phyloP scores from a whole-genome alignment of 73 alveolate species.

The Blepharisma stoltei region DNA sequence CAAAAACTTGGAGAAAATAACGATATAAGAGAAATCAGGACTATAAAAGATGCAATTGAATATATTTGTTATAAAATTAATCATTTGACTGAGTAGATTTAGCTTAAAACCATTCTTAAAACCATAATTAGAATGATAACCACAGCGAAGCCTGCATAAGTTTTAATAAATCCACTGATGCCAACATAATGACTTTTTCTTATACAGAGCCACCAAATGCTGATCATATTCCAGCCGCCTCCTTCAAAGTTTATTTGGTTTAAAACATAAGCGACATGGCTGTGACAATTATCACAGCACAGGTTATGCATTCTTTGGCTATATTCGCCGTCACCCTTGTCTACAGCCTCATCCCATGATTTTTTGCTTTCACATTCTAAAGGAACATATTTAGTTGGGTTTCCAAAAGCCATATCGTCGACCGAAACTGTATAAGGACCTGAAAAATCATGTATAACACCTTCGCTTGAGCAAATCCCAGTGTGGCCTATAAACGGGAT shows the following conservation, averaged over 20 bases:
- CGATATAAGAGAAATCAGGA: not conserved
- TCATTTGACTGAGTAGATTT: too few relatives aligned
- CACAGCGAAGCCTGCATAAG: slow-evolving; percentile 59
- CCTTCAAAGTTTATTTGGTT: slow-evolving; percentile 63
- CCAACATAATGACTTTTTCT: slow-evolving; percentile 60
- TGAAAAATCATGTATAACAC: slow-evolving; percentile 89
- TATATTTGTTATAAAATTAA: not conserved
- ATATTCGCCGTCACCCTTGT: slow-evolving; percentile 48
- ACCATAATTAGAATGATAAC: slow-evolving; percentile 12
- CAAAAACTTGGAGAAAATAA: not conserved
- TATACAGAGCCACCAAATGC: slow-evolving; percentile 73
- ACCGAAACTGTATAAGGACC: slow-evolving; percentile 87
- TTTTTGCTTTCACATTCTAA: slow-evolving; percentile 46
- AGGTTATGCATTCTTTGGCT: slow-evolving; percentile 55
- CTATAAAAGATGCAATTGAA: slow-evolving; percentile 21
- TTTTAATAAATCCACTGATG: slow-evolving; percentile 52
- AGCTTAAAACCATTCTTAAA: too few relatives aligned
- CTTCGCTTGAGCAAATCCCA: slow-evolving; percentile 86
- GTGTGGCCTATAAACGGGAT: slow-evolving; percentile 93
- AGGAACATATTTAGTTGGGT: slow-evolving; percentile 75
- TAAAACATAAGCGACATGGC: slow-evolving; percentile 68
- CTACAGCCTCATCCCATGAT: slow-evolving; percentile 58
- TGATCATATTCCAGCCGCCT: slow-evolving; percentile 69
- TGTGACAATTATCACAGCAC: slow-evolving; percentile 74
- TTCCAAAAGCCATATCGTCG: slow-evolving; percentile 93